These are phyloP conservation scores for Botrytis paeoniae DNA, from an alignment of 2,329 filamentous ascomycete species.

Conservation along the genomic window DNA sequence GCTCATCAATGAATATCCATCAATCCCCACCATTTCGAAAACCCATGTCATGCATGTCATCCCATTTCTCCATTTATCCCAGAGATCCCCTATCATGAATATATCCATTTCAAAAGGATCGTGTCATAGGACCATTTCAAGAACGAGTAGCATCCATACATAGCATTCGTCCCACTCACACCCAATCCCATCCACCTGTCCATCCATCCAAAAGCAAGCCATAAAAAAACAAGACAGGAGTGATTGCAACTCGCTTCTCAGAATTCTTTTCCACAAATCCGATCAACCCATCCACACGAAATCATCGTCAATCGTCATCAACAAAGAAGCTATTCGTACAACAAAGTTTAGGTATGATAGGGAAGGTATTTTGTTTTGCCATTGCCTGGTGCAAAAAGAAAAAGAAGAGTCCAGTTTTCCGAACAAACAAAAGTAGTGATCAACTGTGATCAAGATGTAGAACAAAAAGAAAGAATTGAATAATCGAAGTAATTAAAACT, in stretches of 20 bases:
- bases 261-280: neutral
- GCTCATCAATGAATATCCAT: constrained; percentile 5
- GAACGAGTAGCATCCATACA: constrained; percentile 1
- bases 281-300: neutral
- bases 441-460: neutral
- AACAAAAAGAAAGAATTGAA: neutral
- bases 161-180: neutral
- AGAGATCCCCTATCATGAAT: neutral
- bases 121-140: neutral
- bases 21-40: neutral
- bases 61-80: constrained; percentile 8
- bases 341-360: constrained; percentile 3
- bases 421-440: constrained; percentile 5
- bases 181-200: neutral
- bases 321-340: constrained; percentile 15
- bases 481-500: constrained; percentile 1
- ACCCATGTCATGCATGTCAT: neutral
- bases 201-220: constrained; percentile 9
- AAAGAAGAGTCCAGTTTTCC: neutral
- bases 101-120: neutral
- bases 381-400: constrained; percentile 12
- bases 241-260: neutral
- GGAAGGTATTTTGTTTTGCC: neutral
- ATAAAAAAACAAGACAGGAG: neutral
- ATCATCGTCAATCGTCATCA: constrained; percentile 15